Conservation (phyloP, 441 rosid species). For the Gossypium aridum region DNA sequence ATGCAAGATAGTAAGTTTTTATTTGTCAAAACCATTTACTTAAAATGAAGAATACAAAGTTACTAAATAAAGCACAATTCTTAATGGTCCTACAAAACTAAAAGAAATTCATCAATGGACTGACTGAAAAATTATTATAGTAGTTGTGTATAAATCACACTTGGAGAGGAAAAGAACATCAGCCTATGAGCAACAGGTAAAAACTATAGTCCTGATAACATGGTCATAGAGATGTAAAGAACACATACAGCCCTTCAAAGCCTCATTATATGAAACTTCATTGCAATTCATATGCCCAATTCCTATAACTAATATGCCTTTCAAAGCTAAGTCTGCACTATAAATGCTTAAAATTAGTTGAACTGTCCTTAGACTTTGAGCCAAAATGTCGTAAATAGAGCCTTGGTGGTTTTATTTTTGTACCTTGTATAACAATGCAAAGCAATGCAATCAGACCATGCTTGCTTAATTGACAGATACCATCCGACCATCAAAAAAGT, state of each 20-base stretch:
- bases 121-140: neutral
- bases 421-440: neutral
- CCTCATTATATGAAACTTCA: conserved; percentile 1
- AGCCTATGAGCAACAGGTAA: neutral
- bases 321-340: no score
- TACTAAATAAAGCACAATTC: neutral
- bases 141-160: neutral
- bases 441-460: conserved; percentile 5
- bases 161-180: neutral
- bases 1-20: conserved; percentile 15
- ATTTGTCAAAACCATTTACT: conserved; percentile 8
- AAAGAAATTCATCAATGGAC: neutral
- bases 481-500: neutral
- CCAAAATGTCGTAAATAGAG: neutral
- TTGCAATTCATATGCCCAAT: neutral
- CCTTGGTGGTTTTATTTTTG: neutral
- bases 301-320: no score
- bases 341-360: neutral
- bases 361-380: neutral
- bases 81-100: neutral
- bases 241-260: neutral
- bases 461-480: neutral
- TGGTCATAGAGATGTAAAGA: neutral
- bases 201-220: neutral
- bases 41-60: neutral